phyloP scores from a whole-genome alignment of 2,329 filamentous ascomycete genomes.

The Cercospora sesami region DNA sequence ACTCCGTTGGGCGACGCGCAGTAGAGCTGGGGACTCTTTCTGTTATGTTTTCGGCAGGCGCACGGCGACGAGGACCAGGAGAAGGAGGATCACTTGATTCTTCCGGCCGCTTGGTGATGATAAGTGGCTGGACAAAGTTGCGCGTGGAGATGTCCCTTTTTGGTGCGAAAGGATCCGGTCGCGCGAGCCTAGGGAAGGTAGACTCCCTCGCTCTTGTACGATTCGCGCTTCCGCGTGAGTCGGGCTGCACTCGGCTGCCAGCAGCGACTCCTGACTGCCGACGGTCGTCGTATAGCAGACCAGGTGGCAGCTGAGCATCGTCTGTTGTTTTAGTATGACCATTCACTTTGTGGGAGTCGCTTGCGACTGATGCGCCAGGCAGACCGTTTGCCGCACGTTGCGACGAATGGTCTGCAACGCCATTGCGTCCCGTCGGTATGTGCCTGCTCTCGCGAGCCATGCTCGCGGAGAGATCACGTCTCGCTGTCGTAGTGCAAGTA shows the following conservation, averaged over 20 bases:
- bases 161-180: conserved; percentile 18
- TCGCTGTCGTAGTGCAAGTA: background rate
- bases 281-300: background rate
- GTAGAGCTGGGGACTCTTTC: background rate
- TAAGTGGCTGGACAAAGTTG: background rate
- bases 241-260: background rate
- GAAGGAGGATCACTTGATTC: background rate
- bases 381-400: background rate
- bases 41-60: background rate
- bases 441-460: conserved; percentile 1
- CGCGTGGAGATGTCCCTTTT: conserved; percentile 13
- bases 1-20: background rate
- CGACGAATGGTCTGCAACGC: background rate
- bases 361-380: background rate
- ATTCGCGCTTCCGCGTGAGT: background rate
- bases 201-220: background rate
- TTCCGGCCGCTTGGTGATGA: background rate
- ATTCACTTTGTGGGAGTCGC: background rate
- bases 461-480: background rate
- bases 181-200: conserved; percentile 9
- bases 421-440: background rate
- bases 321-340: background rate
- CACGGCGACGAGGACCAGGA: background rate
- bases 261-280: background rate
- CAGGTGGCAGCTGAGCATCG: background rate